Evolutionary conservation across 2,329 filamentous ascomycete species (phyloP), one percentile per base, ranked within the genome.

Genomic region (Cercospora canescens): DNA sequence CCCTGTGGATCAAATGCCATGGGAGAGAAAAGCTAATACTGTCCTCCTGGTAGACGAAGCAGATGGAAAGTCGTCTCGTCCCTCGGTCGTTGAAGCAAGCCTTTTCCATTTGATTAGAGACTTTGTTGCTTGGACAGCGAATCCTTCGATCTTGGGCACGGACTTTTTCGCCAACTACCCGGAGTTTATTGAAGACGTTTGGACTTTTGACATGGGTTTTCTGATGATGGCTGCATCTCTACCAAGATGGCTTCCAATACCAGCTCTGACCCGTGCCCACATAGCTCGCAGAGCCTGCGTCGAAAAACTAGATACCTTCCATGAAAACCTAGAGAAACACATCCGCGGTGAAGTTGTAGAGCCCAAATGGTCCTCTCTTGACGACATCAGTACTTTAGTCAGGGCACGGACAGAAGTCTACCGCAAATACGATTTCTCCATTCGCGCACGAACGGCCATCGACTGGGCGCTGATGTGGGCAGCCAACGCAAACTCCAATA

Each of bases 1-100:
- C 18, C 78, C 83, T 2, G 86, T 90, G 26, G 88, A 91, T 71
- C 86, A 89, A 67, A 82, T 83, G 70, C 79, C 80, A 2, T 90
- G 88, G 88, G 88, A 91, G 73, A 83, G 86, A 35, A 78, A 75
- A n/a, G 82, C 79, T 18, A 76, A 81, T 9, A 79, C 85, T 1
- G 76, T 77, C 2, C 75, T 81, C 28, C 45, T 65, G 9, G 60
- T 50, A 16, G 66, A 71, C n/a, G 30, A 61, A 26, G 64, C 65
- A 26, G 58, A 79, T 4, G 82, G 83, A 16, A 55, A 37, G 70
- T 73, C 78, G 1, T 75, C 76, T n/a, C 79, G 75, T 6, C 78
- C 77, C 16, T 76, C 78, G 30, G 79, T 84, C 61, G 86, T 83
- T 14, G 86, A 89, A 69, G 80, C 82, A 12, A 80, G 81, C 66